Base-by-base conservation (phyloP, 148 eudicot species). In the Polygonum maritimum region DNA sequence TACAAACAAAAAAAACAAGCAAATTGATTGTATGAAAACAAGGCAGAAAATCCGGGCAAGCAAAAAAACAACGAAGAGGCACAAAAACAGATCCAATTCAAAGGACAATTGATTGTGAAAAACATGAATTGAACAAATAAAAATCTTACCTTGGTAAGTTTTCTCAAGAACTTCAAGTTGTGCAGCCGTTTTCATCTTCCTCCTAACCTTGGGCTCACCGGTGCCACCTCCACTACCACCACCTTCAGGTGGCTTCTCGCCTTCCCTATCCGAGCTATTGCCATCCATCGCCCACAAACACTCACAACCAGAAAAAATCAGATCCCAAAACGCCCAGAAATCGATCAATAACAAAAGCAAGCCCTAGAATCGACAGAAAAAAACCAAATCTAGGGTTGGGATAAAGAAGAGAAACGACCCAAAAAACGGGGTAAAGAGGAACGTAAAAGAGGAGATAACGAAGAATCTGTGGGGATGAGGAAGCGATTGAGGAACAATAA, bases 161-260 rank as follows among this genome's bases (percentile, higher is more conserved):
- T 80, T 86, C 75, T 93, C 98, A 65, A 93, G 94, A 55, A 81
- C 78, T 84, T 88, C 88, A 76, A 93, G 81, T 80, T 93, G 98
- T 80, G 83, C 78, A 87, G 96, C 86, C 62, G 89, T 91, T 82
- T 93, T 93, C 96, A 91, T 91, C 84, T 91, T 91, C 57, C 98
- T 78, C 87, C 91, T 93, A n/a, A 84, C 83, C 80, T 83, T 88
- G 36, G 75, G 80, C 76, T 89, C 98, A 0, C 57, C 76, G 35
- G 71, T 60, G 13, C 79, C 79, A 5, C 76, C 76, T 13, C 54
- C 60, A 7, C 78, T 78, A 41, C 82, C 82, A 58, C 81, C 80
- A n/a, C 80, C 80, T 74, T 89, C 97, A 33, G 81, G 81, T 40
- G 82, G 67, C 80, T 81, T 83, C 83, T 82, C 84, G 80, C 72